These are phyloP conservation scores for Ceratocystiopsis sp. DNA, from an alignment of 2,329 filamentous ascomycete species.

Conservation along the genomic window DNA sequence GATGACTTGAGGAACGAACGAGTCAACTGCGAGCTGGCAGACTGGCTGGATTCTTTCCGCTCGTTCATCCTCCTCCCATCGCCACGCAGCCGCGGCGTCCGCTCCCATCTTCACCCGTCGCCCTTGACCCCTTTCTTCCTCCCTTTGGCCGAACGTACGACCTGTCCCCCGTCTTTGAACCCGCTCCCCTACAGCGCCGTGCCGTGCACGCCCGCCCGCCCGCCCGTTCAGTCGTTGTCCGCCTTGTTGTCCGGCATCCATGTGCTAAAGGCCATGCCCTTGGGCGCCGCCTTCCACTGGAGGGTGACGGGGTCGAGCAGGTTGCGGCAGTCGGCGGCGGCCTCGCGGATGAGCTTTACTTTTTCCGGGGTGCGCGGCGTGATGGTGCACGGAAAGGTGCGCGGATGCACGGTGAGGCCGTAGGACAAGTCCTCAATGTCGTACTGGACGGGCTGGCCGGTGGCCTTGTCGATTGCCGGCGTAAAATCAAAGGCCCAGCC, in stretches of 20 bases:
- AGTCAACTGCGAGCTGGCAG: too few relatives aligned
- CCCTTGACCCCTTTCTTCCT: too few relatives aligned
- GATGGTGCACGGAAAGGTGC: not conserved
- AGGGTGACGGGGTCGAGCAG: not conserved
- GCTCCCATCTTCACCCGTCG: too few relatives aligned
- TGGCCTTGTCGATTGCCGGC: too few relatives aligned
- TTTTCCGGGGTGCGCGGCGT: not conserved
- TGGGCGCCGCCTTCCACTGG: constrained; percentile 1
- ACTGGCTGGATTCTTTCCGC: too few relatives aligned
- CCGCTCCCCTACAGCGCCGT: too few relatives aligned
- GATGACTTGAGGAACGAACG: too few relatives aligned
- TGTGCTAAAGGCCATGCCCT: constrained; percentile 4
- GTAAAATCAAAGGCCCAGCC: constrained; percentile 24
- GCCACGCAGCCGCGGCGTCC: too few relatives aligned
- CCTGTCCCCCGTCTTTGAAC: too few relatives aligned
- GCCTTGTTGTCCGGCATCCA: constrained; percentile 1
- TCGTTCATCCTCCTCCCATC: too few relatives aligned
- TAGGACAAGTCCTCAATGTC: not conserved
- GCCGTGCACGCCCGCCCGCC: too few relatives aligned
- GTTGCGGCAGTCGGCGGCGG: not conserved
- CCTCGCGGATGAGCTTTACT: not conserved
- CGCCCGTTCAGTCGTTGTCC: not conserved
- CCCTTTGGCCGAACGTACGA: too few relatives aligned
- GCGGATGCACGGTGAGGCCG: constrained; percentile 1
- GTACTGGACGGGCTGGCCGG: not conserved